Evolutionary conservation across 2,329 filamentous ascomycete genomes (phyloP).

Genomic region (Penicillium sp.): DNA sequence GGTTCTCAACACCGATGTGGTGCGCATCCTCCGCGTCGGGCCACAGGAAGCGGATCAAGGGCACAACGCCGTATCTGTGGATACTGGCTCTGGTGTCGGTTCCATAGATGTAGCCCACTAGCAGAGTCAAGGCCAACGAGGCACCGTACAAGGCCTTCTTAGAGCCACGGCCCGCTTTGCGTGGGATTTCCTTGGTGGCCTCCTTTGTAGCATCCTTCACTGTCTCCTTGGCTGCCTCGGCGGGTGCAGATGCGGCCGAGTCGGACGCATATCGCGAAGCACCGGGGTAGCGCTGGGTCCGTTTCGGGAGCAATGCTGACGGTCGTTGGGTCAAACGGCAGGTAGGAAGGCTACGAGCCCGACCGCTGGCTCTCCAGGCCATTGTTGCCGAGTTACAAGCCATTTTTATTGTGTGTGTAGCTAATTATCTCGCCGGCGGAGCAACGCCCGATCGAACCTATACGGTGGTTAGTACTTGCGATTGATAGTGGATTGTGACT

Average conservation of each 20-base stretch:
- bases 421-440: constrained; percentile 17
- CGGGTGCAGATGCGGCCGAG: constrained; percentile 7
- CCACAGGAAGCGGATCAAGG: constrained; percentile 41
- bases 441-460: constrained; percentile 20
- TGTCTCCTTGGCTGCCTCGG: constrained; percentile 15
- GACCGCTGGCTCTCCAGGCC: constrained; percentile 27
- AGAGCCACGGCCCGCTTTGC: constrained; percentile 28
- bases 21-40: constrained; percentile 78
- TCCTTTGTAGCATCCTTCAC: constrained; percentile 13
- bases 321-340: constrained; percentile 26
- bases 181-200: constrained; percentile 24
- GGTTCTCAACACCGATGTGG: constrained; percentile 66
- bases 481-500: neutral
- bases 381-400: constrained; percentile 22
- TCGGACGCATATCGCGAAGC: constrained; percentile 25
- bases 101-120: constrained; percentile 62
- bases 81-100: constrained; percentile 71
- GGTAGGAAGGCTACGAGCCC: constrained; percentile 24
- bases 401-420: constrained; percentile 18
- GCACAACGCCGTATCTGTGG: constrained; percentile 64
- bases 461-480: constrained; percentile 10
- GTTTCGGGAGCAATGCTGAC: constrained; percentile 16
- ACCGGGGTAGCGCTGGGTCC: constrained; percentile 12
- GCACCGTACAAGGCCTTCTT: constrained; percentile 45
- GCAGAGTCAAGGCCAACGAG: constrained; percentile 49